phyloP scores from a whole-genome alignment of 805 yeast genomes.

The Schwanniomyces polymorphus region DNA sequence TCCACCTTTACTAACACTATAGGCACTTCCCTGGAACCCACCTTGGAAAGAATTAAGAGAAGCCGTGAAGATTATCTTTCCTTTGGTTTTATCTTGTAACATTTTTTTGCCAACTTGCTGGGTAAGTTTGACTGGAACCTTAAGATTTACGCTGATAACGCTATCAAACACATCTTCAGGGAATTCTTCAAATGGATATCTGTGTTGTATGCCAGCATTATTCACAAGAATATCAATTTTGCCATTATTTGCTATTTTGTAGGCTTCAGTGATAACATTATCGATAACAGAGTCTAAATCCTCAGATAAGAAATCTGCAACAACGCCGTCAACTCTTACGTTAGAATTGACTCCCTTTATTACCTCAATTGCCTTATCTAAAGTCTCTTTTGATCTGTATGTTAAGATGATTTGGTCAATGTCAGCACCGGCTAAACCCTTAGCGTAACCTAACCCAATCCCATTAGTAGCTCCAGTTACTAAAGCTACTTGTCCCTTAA shows the following conservation, averaged over 20 bases:
- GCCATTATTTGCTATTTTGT: conserved; percentile 24
- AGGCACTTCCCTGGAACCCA: conserved; percentile 35
- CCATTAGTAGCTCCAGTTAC: conserved; percentile 61
- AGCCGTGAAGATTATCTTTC: conserved; percentile 46
- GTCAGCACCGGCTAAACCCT: conserved; percentile 54
- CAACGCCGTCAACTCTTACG: conserved; percentile 19
- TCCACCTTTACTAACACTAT: conserved; percentile 45
- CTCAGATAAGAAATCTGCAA: conserved; percentile 21
- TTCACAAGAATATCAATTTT: conserved; percentile 41
- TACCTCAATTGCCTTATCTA: conserved; percentile 22
- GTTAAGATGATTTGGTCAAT: conserved; percentile 34
- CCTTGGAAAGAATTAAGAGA: conserved; percentile 44
- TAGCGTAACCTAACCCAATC: conserved; percentile 54
- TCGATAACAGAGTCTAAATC: conserved; percentile 25
- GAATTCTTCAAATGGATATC: conserved; percentile 32
- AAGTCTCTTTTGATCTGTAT: conserved; percentile 33
- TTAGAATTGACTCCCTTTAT: conserved; percentile 21
- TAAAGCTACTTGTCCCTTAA: conserved; percentile 41
- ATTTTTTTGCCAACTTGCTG: conserved; percentile 36
- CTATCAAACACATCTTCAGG: conserved; percentile 36
- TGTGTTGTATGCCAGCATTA: conserved; percentile 41
- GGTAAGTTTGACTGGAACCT: conserved; percentile 36
- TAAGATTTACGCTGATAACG: conserved; percentile 41
- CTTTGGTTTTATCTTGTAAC: conserved; percentile 27
- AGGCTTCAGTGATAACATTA: conserved; percentile 25